Base-by-base conservation (phyloP, 2,329 filamentous ascomycete genomes). In the Scopulariopsis brevicaulis region DNA sequence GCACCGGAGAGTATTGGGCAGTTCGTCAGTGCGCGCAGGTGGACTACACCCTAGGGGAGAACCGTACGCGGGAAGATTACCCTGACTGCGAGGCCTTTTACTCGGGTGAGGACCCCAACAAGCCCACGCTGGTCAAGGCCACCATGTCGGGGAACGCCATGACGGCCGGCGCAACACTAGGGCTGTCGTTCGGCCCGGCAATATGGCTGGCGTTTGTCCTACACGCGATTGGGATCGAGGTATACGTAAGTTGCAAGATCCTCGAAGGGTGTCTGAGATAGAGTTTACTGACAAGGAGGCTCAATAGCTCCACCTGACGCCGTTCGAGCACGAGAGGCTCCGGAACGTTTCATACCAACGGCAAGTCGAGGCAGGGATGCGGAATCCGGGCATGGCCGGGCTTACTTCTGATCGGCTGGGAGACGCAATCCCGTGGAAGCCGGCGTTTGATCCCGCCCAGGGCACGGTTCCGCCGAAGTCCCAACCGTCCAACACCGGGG, bases 341-440 rank as follows among this genome's bases (percentile, higher is more conserved):
- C 73, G 81, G 14, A 70, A 74, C 20, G 72, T 84, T 1, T 80
- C 77, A 6, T 83, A 81, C 62, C 74, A 81, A 64, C 71, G 75
- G 46, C 81, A 85, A 62, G 60, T 82, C 10, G 78, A 79, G 61
- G 74, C 77, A 4, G 81, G 81, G 0, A 74, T 78, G 67, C 71
- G 65, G 51, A 70, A 73, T n/a, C 75, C 81, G 0, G 79, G 77
- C 0, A 71, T 71, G 28, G 71, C 73, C 2, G 78, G 77, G 1
- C 63, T 77, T 50, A 77, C 74, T 1, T 69, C 64, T 1, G 75
- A 78, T 62, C 66, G 68, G 6, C 63, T 72, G 22, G 73, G 73
- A 7, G 72, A 74, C 60, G 20, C 55, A 61, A 67, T 2, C 60
- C 64, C 7, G 25, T 56, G 55, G 55, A 50, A 50, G 20, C 46